Conservation (phyloP, 2,329 filamentous ascomycete species). For the Fusarium nelsonii region DNA sequence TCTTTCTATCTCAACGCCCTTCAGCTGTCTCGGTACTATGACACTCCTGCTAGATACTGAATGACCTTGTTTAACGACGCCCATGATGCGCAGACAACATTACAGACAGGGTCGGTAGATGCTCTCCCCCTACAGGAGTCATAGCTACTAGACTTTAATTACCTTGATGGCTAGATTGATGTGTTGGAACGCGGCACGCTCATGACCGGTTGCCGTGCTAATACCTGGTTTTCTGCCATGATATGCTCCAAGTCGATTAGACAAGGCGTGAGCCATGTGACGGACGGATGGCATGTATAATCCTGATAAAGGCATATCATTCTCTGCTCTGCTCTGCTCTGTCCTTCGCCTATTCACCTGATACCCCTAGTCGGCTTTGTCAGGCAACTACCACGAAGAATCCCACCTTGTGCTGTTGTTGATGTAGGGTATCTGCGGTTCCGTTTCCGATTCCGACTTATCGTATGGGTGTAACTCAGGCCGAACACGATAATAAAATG, state of each 20-base stretch:
- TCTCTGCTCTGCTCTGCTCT: too few relatives aligned
- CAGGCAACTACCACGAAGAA: neutral
- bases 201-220: neutral
- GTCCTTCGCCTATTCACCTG: neutral
- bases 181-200: neutral
- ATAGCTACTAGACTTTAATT: neutral
- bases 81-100: neutral
- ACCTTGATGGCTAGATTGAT: neutral
- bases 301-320: slow-evolving; percentile 4
- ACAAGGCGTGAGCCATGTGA: neutral
- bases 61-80: neutral
- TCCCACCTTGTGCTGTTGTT: neutral
- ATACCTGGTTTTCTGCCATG: neutral
- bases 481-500: neutral
- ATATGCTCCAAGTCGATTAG: neutral
- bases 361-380: neutral
- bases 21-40: slow-evolving; percentile 7
- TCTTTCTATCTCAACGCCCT: slow-evolving; percentile 5
- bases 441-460: neutral
- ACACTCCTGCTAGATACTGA: neutral
- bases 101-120: too few relatives aligned
- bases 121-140: neutral
- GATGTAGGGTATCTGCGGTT: slow-evolving; percentile 1
- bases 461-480: neutral
- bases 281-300: neutral